Percentiles rank a stretch among this genome's conserved stretches.
Evolutionary conservation across 805 yeast species (phyloP).

Genomic region (Tetrapisispora nanseiensis): DNA sequence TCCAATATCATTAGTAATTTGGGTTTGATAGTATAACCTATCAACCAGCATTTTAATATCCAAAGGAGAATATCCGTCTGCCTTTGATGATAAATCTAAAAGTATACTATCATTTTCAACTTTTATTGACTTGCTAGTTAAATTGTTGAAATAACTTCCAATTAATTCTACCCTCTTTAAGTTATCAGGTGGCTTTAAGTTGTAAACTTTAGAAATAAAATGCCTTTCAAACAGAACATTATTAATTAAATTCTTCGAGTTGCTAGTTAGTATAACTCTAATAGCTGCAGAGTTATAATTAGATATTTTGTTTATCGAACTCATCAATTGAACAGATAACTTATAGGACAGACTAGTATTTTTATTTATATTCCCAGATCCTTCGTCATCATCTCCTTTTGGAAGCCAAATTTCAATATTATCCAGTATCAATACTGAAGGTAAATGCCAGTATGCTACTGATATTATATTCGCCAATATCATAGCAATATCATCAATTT

Average conservation of each 20-base stretch:
- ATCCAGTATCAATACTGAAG: slow-evolving; percentile 66
- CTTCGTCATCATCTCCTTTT: slow-evolving; percentile 28
- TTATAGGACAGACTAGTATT: slow-evolving; percentile 40
- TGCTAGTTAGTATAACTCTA: slow-evolving; percentile 52
- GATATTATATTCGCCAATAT: slow-evolving; percentile 35
- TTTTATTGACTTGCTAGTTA: slow-evolving; percentile 14
- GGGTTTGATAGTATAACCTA: slow-evolving; percentile 48
- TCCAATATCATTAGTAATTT: background rate
- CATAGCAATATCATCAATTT: slow-evolving; percentile 32
- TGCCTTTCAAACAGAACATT: slow-evolving; percentile 55
- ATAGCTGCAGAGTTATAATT: slow-evolving; percentile 32
- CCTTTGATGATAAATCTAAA: slow-evolving; percentile 50
- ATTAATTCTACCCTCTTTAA: slow-evolving; percentile 43
- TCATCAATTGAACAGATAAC: slow-evolving; percentile 50
- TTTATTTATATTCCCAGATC: slow-evolving; percentile 40
- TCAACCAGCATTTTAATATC: slow-evolving; percentile 68
- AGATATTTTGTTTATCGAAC: slow-evolving; percentile 33
- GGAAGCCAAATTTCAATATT: slow-evolving; percentile 67
- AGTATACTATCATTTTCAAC: slow-evolving; percentile 36
- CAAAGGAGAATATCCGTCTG: slow-evolving; percentile 84
- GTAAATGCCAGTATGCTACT: slow-evolving; percentile 64
- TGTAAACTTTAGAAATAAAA: slow-evolving; percentile 52
- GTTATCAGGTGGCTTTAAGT: slow-evolving; percentile 61
- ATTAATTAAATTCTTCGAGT: slow-evolving; percentile 57
- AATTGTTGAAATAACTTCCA: slow-evolving; percentile 31